These are phyloP conservation scores for Nitzschia putrida DNA, from an alignment of 108 stramenopile species.

Conservation along the genomic window DNA sequence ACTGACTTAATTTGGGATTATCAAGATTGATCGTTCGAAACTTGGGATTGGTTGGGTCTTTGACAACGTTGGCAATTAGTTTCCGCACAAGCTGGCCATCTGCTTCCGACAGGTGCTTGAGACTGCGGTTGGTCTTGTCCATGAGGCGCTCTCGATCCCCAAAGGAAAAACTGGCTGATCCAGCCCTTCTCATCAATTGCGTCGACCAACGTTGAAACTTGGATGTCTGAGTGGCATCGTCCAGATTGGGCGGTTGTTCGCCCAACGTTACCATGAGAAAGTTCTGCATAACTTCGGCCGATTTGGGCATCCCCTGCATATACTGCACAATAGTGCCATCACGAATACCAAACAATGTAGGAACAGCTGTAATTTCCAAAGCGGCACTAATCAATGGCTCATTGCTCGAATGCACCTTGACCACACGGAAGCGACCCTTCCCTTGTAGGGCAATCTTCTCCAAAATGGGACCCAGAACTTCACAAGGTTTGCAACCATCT, in stretches of 20 bases:
- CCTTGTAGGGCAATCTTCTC: constrained; percentile 83
- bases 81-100: constrained; percentile 69
- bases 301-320: constrained; percentile 82
- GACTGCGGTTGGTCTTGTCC: constrained; percentile 45
- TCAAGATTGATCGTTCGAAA: constrained; percentile 75
- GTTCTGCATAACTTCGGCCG: constrained; percentile 66
- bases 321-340: constrained; percentile 82
- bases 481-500: constrained; percentile 77
- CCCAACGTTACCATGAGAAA: constrained; percentile 85
- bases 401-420: constrained; percentile 87
- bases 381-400: constrained; percentile 65
- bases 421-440: constrained; percentile 80
- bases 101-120: constrained; percentile 72
- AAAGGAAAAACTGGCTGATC: constrained; percentile 77
- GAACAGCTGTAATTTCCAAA: constrained; percentile 79
- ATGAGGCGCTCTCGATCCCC: constrained; percentile 71
- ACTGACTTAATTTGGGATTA: constrained; percentile 69
- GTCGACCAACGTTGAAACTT: constrained; percentile 65
- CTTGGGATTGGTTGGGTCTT: constrained; percentile 68
- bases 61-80: constrained; percentile 70
- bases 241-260: constrained; percentile 62
- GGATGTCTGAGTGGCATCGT: constrained; percentile 36
- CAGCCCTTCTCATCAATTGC: constrained; percentile 69
- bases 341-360: constrained; percentile 81
- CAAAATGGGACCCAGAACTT: constrained; percentile 77